These are phyloP conservation scores for Colletotrichum coccodes DNA, from an alignment of 2,329 filamentous ascomycete species.

Conservation along the genomic window DNA sequence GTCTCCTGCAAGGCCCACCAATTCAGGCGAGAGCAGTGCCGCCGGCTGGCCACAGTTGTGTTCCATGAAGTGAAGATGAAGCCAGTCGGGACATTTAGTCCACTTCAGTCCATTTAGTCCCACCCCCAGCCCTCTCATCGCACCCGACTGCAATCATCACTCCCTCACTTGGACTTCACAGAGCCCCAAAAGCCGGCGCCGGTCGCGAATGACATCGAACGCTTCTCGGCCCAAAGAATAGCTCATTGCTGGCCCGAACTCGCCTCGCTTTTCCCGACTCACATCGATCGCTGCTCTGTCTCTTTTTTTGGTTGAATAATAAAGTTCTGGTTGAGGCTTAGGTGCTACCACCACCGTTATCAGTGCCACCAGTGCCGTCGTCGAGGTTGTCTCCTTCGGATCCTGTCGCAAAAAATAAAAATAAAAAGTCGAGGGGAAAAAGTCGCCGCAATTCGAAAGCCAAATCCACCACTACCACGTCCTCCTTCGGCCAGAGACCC, in stretches of 20 bases:
- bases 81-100: not conserved
- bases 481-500: not conserved
- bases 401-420: not conserved
- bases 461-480: not conserved
- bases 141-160: not conserved
- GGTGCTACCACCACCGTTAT: not conserved
- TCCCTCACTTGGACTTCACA: not conserved
- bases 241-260: not conserved
- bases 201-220: conserved; percentile 27
- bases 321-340: not conserved
- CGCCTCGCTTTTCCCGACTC: not conserved
- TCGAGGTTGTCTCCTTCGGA: not conserved
- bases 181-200: not conserved
- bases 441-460: not conserved
- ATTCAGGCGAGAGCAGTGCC: not conserved
- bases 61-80: not conserved
- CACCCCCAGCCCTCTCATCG: not conserved
- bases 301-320: not conserved
- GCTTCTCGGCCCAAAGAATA: conserved; percentile 3
- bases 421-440: not conserved
- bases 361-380: not conserved
- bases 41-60: not conserved
- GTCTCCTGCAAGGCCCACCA: not conserved
- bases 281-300: not conserved
- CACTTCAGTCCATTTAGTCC: not conserved